These are phyloP conservation scores for Saturnispora ahearnii DNA, from an alignment of 805 yeast species.

Conservation along the genomic window DNA sequence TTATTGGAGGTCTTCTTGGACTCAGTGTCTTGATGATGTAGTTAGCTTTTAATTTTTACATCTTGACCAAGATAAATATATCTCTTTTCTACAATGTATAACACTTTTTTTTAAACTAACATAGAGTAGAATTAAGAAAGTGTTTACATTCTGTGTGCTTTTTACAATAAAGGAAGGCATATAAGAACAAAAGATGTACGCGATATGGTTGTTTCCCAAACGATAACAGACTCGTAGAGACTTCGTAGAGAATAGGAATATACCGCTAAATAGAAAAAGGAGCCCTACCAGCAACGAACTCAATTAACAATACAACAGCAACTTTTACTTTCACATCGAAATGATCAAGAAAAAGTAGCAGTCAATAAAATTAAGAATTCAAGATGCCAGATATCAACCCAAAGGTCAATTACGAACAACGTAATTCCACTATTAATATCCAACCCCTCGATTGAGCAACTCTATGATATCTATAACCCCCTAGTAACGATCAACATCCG, in stretches of 20 bases:
- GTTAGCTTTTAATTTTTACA: not conserved
- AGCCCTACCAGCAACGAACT: slow-evolving; percentile 55
- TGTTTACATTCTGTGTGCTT: not conserved
- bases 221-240: slow-evolving; percentile 80
- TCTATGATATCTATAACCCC: slow-evolving; percentile 51
- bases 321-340: not conserved
- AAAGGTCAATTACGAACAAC: slow-evolving; percentile 5
- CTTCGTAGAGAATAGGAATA: slow-evolving; percentile 99
- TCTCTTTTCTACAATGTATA: slow-evolving; percentile 8
- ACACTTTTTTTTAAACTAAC: not conserved
- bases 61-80: not conserved
- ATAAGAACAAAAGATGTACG: slow-evolving; percentile 48
- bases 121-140: no score
- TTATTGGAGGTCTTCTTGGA: slow-evolving; percentile 19
- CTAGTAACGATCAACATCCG: slow-evolving; percentile 26
- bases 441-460: slow-evolving; percentile 98
- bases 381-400: slow-evolving; percentile 12
- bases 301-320: slow-evolving; percentile 28
- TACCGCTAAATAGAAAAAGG: slow-evolving; percentile 61
- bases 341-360: slow-evolving; percentile 5
- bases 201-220: slow-evolving; percentile 99
- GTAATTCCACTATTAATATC: slow-evolving; percentile 40
- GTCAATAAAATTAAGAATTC: slow-evolving; percentile 12
- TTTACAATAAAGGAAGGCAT: not conserved
- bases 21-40: slow-evolving; percentile 15